These are phyloP conservation scores for Cryptococcus sp. DNA, from an alignment of 1,284 basidiomycete genomes.

Conservation along the genomic window DNA sequence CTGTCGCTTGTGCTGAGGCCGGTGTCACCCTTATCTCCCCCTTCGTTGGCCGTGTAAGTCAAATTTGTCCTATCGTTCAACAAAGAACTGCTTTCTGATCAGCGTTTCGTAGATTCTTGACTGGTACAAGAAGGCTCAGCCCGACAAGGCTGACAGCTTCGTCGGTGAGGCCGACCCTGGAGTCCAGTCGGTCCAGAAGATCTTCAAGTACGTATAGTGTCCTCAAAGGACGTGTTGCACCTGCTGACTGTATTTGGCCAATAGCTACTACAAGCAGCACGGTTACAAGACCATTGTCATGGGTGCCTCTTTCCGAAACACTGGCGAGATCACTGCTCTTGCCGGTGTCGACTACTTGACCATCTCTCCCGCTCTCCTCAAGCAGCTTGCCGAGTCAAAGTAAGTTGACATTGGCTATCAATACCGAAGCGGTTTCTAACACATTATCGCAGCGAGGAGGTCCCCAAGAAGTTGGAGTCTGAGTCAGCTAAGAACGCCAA, in stretches of 20 bases:
- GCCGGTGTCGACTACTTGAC: conserved; percentile 97
- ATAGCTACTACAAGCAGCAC: conserved; percentile 95
- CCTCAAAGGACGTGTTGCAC: neutral
- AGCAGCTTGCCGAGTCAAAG: conserved; percentile 83
- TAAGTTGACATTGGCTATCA: conserved; percentile 11
- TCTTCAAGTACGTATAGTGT: conserved; percentile 67
- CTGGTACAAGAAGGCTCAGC: conserved; percentile 86
- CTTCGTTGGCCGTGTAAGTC: conserved; percentile 90
- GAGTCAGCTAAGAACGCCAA: conserved; percentile 61
- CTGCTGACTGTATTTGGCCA: neutral
- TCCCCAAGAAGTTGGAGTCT: conserved; percentile 83
- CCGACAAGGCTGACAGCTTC: conserved; percentile 67
- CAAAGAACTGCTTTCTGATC: neutral
- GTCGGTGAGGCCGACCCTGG: conserved; percentile 89
- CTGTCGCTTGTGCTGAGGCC: conserved; percentile 98
- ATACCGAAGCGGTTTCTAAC: conserved; percentile 73
- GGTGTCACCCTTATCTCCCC: conserved; percentile 97
- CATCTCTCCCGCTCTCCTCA: conserved; percentile 85
- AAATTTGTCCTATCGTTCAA: conserved; percentile 15
- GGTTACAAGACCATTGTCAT: conserved; percentile 99
- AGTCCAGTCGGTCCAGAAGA: conserved; percentile 91
- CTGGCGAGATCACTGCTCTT: conserved; percentile 89
- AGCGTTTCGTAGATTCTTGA: conserved; percentile 72
- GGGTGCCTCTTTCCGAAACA: conserved; percentile 98
- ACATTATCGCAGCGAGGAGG: conserved; percentile 64